phyloP scores from a whole-genome alignment of 768 basidiomycete genomes.

The Leucocoprinus leucothites region DNA sequence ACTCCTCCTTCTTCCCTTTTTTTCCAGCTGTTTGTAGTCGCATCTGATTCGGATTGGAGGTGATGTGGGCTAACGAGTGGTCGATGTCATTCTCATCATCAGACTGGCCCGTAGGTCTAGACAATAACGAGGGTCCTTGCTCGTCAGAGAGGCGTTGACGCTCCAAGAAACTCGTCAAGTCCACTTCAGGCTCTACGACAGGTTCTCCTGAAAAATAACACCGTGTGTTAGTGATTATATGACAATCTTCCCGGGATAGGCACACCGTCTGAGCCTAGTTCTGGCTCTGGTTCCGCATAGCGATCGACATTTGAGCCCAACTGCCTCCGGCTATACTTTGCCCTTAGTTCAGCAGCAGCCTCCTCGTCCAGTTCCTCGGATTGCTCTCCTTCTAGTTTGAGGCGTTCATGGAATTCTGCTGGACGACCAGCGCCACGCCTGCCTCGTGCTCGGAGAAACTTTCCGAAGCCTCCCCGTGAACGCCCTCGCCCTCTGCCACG shows the following conservation, averaged over 20 bases:
- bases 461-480: slow-evolving; percentile 68
- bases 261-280: slow-evolving; percentile 70
- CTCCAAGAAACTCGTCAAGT: slow-evolving; percentile 64
- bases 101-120: slow-evolving; percentile 21
- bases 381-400: slow-evolving; percentile 59
- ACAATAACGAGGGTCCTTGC: slow-evolving; percentile 19
- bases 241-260: slow-evolving; percentile 18
- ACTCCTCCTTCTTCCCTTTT: slow-evolving; percentile 62
- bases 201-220: slow-evolving; percentile 48
- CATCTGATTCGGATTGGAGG: slow-evolving; percentile 23
- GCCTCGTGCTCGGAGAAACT: slow-evolving; percentile 71
- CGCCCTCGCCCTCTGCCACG: slow-evolving; percentile 51
- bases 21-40: slow-evolving; percentile 26
- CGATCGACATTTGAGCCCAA: slow-evolving; percentile 72
- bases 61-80: slow-evolving; percentile 50
- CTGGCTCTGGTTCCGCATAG: slow-evolving; percentile 67
- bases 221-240: neutral
- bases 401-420: slow-evolving; percentile 60
- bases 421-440: slow-evolving; percentile 56
- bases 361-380: slow-evolving; percentile 40
- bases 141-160: slow-evolving; percentile 51
- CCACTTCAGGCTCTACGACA: slow-evolving; percentile 67
- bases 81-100: slow-evolving; percentile 63
- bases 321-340: slow-evolving; percentile 54
- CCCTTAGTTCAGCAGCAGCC: slow-evolving; percentile 45